Percentiles rank a stretch among this genome's conserved stretches.
Conservation (phyloP, 768 basidiomycete species). For the Pleurotus eryngii region DNA sequence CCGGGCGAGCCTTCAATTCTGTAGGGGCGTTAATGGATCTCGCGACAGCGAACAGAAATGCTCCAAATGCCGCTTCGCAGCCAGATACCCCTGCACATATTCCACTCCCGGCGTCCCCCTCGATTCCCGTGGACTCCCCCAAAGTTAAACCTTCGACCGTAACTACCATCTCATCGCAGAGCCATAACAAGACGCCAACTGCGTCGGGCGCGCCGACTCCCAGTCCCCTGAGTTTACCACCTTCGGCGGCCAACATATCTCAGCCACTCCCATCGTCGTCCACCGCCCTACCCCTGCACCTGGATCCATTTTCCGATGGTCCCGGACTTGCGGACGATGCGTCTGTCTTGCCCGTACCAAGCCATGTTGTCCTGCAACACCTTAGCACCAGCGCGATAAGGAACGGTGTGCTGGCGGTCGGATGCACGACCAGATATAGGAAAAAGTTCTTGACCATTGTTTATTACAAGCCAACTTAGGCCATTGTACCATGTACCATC, state of each 20-base stretch:
- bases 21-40: background rate
- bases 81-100: background rate
- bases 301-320: conserved; percentile 21
- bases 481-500: no score
- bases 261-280: conserved; percentile 15
- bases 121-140: background rate
- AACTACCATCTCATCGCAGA: background rate
- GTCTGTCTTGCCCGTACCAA: conserved; percentile 87
- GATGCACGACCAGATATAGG: conserved; percentile 86
- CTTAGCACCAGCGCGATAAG: conserved; percentile 92
- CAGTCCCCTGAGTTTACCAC: background rate
- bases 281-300: conserved; percentile 12
- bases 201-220: background rate
- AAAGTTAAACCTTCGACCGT: background rate
- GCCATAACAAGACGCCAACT: background rate
- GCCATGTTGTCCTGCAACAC: conserved; percentile 92
- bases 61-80: background rate
- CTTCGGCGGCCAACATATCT: background rate
- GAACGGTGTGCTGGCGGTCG: conserved; percentile 91
- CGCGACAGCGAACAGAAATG: background rate
- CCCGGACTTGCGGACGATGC: conserved; percentile 77
- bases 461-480: conserved; percentile 69
- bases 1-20: background rate
- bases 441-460: conserved; percentile 91
- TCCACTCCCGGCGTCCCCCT: background rate